Percentiles rank a stretch among this genome's conserved stretches.
These are phyloP conservation scores for Metarhizium humberi DNA, from an alignment of 2,329 filamentous ascomycete genomes.

Conservation along the genomic window DNA sequence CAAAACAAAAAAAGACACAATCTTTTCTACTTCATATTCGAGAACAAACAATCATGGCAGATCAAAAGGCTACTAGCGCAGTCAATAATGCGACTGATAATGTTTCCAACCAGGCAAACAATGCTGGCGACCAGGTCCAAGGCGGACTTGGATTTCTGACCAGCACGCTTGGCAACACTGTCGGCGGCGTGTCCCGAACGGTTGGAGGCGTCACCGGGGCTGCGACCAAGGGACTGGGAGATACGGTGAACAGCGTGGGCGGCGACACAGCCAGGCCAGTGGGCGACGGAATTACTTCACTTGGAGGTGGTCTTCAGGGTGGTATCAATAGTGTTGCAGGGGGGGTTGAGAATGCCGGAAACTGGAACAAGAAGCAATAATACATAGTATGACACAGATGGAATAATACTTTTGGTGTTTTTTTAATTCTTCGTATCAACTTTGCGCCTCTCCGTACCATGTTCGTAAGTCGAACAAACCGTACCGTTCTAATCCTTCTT, in stretches of 20 bases:
- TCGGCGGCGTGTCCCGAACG: slow-evolving; percentile 30
- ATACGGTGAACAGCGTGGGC: slow-evolving; percentile 44
- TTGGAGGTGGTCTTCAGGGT: slow-evolving; percentile 43
- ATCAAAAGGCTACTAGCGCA: slow-evolving; percentile 3
- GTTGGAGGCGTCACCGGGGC: slow-evolving; percentile 36
- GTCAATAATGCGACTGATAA: slow-evolving; percentile 3
- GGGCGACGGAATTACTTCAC: slow-evolving; percentile 43
- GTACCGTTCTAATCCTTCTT: neutral
- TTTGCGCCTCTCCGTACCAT: neutral
- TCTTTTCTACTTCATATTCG: slow-evolving; percentile 1
- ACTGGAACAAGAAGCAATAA: slow-evolving; percentile 40
- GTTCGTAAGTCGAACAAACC: neutral
- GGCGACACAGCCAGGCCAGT: slow-evolving; percentile 45
- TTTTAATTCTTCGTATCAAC: neutral
- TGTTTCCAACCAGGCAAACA: slow-evolving; percentile 13
- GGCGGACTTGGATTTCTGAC: slow-evolving; percentile 30
- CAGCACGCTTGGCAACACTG: slow-evolving; percentile 29
- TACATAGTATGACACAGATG: slow-evolving; percentile 4
- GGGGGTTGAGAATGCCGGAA: slow-evolving; percentile 47
- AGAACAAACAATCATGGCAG: slow-evolving; percentile 7
- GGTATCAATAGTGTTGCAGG: slow-evolving; percentile 39
- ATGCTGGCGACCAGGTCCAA: slow-evolving; percentile 18
- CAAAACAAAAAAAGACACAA: neutral
- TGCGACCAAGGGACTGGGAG: slow-evolving; percentile 45
- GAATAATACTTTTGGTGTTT: neutral